phyloP scores from a whole-genome alignment of 2,329 filamentous ascomycete genomes.

The Pseudogymnoascus sp. region DNA sequence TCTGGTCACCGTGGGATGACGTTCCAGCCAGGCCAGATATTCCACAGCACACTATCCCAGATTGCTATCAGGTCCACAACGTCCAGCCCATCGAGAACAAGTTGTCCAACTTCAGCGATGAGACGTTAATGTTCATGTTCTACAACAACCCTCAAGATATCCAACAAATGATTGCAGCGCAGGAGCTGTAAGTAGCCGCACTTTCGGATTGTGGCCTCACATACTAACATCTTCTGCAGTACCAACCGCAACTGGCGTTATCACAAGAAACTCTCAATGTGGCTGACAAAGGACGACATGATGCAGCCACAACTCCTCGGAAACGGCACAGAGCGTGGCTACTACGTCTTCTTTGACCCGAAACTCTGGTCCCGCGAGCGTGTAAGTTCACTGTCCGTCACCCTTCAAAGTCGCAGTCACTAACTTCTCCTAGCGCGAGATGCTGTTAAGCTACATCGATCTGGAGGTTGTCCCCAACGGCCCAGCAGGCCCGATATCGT shows the following conservation, averaged over 20 bases:
- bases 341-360: constrained; percentile 59
- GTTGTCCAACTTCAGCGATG: constrained; percentile 59
- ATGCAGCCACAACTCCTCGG: constrained; percentile 55
- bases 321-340: constrained; percentile 53
- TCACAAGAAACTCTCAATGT: constrained; percentile 59
- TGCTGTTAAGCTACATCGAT: constrained; percentile 54
- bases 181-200: constrained; percentile 46
- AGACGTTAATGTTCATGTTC: constrained; percentile 63
- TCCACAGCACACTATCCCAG: constrained; percentile 50
- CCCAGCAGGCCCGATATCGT: constrained; percentile 16
- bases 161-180: constrained; percentile 55
- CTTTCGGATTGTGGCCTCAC: not conserved
- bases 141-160: constrained; percentile 57
- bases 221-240: constrained; percentile 30
- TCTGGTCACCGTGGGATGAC: constrained; percentile 55
- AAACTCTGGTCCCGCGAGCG: constrained; percentile 55
- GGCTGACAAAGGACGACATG: constrained; percentile 60
- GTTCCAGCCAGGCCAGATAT: constrained; percentile 49
- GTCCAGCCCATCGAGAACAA: constrained; percentile 58
- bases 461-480: constrained; percentile 40
- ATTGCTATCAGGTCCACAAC: constrained; percentile 60
- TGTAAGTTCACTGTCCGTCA: constrained; percentile 35
- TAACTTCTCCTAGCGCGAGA: constrained; percentile 41
- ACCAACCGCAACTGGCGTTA: constrained; percentile 59
- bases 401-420: not conserved